These are phyloP conservation scores for Tuber magnatum DNA, from an alignment of 495 filamentous ascomycete genomes.

Conservation along the genomic window DNA sequence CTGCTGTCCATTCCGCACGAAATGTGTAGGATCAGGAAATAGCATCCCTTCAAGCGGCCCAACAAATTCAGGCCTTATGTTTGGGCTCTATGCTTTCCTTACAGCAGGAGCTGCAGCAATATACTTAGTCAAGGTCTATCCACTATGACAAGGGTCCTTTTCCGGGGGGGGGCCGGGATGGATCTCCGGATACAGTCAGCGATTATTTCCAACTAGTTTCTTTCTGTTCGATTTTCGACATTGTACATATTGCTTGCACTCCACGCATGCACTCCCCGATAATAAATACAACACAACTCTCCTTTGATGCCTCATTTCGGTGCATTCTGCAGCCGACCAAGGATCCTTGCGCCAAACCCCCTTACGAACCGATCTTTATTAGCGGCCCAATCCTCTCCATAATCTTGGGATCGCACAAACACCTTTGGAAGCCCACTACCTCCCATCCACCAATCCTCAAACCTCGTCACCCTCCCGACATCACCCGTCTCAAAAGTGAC, in stretches of 20 bases:
- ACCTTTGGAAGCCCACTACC: constrained; percentile 7
- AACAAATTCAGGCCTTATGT: background rate
- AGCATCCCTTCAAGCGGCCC: background rate
- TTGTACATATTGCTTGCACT: background rate
- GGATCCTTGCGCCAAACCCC: background rate
- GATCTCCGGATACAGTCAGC: background rate
- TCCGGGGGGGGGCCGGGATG: background rate
- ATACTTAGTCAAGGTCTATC: background rate
- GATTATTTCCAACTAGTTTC: background rate
- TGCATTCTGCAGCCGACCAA: background rate
- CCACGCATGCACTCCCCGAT: background rate
- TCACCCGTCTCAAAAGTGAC: constrained; percentile 4
- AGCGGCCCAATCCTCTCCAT: background rate
- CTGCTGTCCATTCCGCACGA: constrained; percentile 30
- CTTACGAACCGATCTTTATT: background rate
- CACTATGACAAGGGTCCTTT: background rate
- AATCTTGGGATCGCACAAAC: background rate
- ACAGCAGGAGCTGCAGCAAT: background rate
- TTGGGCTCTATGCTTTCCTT: background rate
- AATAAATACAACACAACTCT: background rate
- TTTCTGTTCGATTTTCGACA: background rate
- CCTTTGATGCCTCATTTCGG: background rate
- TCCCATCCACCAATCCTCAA: constrained; percentile 5
- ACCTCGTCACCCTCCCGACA: background rate
- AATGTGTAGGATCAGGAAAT: constrained; percentile 21